These are phyloP conservation scores for Globisporangium okanoganense DNA, from an alignment of 352 stramenopile genomes.

Conservation along the genomic window DNA sequence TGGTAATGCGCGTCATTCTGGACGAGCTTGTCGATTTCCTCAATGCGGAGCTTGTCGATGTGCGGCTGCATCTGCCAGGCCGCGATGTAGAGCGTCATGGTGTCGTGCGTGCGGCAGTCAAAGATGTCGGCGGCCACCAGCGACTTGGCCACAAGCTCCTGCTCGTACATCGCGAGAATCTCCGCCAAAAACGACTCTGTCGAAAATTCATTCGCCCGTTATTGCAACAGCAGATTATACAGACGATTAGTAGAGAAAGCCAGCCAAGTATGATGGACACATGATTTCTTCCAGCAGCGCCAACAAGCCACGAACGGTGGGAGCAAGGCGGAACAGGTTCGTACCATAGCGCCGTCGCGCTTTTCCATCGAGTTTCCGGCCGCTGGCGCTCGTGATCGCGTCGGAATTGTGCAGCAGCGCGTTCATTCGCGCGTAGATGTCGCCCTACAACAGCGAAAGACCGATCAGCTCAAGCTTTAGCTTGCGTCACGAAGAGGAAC, in stretches of 20 bases:
- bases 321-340: background rate
- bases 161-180: constrained; percentile 72
- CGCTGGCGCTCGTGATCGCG: constrained; percentile 7
- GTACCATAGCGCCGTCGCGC: constrained; percentile 46
- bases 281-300: background rate
- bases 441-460: constrained; percentile 16
- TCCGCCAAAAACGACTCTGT: constrained; percentile 59
- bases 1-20: constrained; percentile 62
- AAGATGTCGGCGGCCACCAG: constrained; percentile 70
- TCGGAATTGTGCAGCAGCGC: constrained; percentile 23
- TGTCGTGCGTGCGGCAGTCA: constrained; percentile 64
- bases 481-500: too few species aligned
- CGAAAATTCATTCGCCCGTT: background rate
- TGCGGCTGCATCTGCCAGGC: constrained; percentile 87
- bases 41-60: constrained; percentile 52
- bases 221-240: background rate
- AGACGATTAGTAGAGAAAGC: background rate
- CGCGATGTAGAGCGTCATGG: constrained; percentile 69
- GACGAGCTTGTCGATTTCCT: constrained; percentile 60
- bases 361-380: constrained; percentile 29
- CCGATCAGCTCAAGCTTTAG: background rate
- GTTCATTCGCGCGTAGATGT: constrained; percentile 44
- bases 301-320: background rate
- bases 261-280: background rate
- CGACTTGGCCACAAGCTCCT: constrained; percentile 74